Percentiles rank a stretch among this genome's conserved stretches.
Evolutionary conservation across 2,329 filamentous ascomycete genomes (phyloP).

Genomic region (Dothideomycetes sp.): DNA sequence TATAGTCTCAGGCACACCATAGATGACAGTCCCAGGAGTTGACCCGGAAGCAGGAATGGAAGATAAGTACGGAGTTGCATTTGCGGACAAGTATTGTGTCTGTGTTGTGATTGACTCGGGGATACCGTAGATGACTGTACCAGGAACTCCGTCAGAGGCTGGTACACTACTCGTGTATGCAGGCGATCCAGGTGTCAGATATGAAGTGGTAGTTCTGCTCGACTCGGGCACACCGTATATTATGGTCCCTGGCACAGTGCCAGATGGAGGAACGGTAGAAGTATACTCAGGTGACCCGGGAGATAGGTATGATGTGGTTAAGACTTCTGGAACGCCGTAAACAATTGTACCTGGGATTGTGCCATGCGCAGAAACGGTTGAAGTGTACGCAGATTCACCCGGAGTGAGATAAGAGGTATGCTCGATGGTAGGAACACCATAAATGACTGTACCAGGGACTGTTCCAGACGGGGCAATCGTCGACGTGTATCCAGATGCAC

Average conservation of each 20-base stretch:
- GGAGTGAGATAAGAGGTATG: background rate
- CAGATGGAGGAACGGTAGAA: background rate
- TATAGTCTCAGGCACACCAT: background rate
- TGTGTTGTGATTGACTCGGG: background rate
- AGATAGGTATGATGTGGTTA: background rate
- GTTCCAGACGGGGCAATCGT: background rate
- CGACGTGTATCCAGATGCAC: background rate
- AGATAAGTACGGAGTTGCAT: background rate
- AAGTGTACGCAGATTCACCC: background rate
- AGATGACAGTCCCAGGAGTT: background rate
- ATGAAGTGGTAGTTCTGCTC: background rate
- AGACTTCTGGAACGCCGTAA: constrained; percentile 1
- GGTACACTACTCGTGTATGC: background rate
- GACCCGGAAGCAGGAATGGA: background rate
- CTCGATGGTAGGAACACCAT: background rate
- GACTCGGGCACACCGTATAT: constrained; percentile 1
- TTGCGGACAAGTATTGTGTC: background rate
- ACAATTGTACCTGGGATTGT: constrained; percentile 1
- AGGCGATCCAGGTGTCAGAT: background rate
- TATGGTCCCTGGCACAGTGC: background rate
- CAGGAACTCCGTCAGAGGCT: background rate
- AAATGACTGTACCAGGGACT: background rate
- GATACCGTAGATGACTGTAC: constrained; percentile 1
- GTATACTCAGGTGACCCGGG: constrained; percentile 1
- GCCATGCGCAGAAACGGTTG: background rate